phyloP scores from a whole-genome alignment of 2,329 filamentous ascomycete genomes.

The Sporothrix brasiliensis region DNA sequence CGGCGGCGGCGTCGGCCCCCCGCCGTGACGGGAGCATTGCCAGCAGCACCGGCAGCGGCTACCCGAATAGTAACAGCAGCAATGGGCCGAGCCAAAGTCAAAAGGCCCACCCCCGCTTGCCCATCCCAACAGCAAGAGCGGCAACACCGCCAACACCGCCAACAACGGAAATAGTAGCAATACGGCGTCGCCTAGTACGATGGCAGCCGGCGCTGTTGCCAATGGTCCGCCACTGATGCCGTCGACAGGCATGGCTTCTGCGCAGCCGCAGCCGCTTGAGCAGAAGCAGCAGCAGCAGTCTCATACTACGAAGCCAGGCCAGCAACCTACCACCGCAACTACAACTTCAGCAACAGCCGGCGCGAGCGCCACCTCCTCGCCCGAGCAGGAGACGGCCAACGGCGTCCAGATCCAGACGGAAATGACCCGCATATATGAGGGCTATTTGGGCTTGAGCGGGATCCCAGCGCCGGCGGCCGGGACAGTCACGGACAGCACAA shows the following conservation, averaged over 20 bases:
- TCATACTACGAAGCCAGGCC: not conserved
- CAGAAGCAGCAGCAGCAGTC: not conserved
- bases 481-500: not conserved
- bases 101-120: too few relatives aligned
- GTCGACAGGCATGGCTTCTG: not conserved
- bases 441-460: conserved; percentile 41
- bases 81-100: too few relatives aligned
- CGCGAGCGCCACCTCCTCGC: not conserved
- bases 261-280: not conserved
- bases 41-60: conserved; percentile 16
- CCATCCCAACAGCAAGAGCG: not conserved
- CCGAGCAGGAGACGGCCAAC: conserved; percentile 43
- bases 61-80: not conserved
- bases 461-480: conserved; percentile 27
- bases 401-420: conserved; percentile 57
- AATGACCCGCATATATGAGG: conserved; percentile 55
- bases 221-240: not conserved
- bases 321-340: not conserved
- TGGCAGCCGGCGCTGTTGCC: not conserved
- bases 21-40: not conserved
- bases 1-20: not conserved
- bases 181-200: conserved; percentile 2
- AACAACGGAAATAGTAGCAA: conserved; percentile 29
- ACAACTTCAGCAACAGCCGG: not conserved
- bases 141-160: conserved; percentile 8